These are phyloP conservation scores for Hypericum androsaemum DNA, from an alignment of 345 rosid species.

Conservation along the genomic window DNA sequence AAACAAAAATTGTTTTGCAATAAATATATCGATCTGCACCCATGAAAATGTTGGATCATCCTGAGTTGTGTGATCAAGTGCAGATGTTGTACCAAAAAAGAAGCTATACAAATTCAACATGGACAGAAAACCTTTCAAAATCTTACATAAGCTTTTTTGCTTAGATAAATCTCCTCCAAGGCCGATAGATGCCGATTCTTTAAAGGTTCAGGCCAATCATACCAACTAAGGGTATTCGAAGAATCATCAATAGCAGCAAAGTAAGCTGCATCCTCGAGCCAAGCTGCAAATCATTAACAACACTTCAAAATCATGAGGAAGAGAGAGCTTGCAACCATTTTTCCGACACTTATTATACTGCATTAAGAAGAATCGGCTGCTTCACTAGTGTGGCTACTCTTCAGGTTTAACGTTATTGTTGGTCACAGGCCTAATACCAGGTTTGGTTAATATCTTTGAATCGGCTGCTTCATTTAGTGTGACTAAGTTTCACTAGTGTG, in stretches of 20 bases:
- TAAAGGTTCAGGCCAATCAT: conserved; percentile 75
- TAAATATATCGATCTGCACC: conserved; percentile 67
- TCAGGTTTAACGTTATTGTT: too few relatives aligned
- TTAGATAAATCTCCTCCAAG: conserved; percentile 68
- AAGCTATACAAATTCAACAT: not conserved
- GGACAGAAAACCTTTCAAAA: conserved; percentile 14
- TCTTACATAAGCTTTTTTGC: conserved; percentile 73
- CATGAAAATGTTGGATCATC: conserved; percentile 13
- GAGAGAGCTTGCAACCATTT: too few relatives aligned
- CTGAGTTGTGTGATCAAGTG: conserved; percentile 6
- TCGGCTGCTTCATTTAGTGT: too few relatives aligned
- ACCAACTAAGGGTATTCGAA: conserved; percentile 59
- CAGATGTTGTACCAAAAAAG: not conserved
- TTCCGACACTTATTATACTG: too few relatives aligned
- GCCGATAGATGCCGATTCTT: conserved; percentile 79
- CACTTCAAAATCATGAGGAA: not conserved
- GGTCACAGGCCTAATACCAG: too few relatives aligned
- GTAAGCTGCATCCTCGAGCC: conserved; percentile 97
- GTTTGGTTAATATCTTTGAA: too few relatives aligned
- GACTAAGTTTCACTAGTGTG: too few relatives aligned
- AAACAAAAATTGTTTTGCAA: conserved; percentile 86
- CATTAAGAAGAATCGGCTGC: too few relatives aligned
- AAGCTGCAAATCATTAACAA: conserved; percentile 38
- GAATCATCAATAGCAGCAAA: conserved; percentile 80
- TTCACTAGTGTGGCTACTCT: too few relatives aligned